Evolutionary conservation across 1,139 yeast genomes (phyloP), one percentile per base, ranked within the genome.

Genomic region (Kodamaea arcana): DNA sequence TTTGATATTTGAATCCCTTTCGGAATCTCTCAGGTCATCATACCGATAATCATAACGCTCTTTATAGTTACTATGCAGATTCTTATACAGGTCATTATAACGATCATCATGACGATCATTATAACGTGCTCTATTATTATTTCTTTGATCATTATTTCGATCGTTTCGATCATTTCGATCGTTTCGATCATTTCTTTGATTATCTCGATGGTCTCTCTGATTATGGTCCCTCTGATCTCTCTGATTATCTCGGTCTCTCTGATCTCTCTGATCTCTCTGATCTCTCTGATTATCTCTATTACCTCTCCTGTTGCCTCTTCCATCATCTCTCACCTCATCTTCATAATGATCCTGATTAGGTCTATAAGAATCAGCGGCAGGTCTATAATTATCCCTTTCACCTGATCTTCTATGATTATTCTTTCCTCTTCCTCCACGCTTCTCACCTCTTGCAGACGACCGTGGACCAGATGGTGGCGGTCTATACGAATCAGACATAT

Each of bases 401-500:
- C 36, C 31, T 18, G 32, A 39, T 22, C 37, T 31, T 9, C 45
- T 34, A 10, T 41, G 30, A 12, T 23, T 24, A 12, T 44, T 34
- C 28, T 43, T 38, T 30, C 30, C 25, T 22, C 24, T 23, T 3
- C 30, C 37, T 15, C 40, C 37, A 32, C 35, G 30, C 7, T 17
- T 30, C 3, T 35, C 29, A 24, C 32, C 35, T 13, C 34, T 28
- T 15, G 33, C 36, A 15, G 46, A 38, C 17, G 41, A 43, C 35
- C 53, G 58, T 2, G 69, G 69, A 4, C 68, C 69, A 1, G 58
- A 39, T 27, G 68, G 63, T 14, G 67, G 72, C 45, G 65, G 70
- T 50, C 69, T 65, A 41, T 63, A 63, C 41, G 65, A 58, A 36
- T 68, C 73, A 24, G 74, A 65, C 75, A 69, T 68, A n/a, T n/a